Conservation (phyloP, 306 rosid species). For the Rosa multiflora region DNA sequence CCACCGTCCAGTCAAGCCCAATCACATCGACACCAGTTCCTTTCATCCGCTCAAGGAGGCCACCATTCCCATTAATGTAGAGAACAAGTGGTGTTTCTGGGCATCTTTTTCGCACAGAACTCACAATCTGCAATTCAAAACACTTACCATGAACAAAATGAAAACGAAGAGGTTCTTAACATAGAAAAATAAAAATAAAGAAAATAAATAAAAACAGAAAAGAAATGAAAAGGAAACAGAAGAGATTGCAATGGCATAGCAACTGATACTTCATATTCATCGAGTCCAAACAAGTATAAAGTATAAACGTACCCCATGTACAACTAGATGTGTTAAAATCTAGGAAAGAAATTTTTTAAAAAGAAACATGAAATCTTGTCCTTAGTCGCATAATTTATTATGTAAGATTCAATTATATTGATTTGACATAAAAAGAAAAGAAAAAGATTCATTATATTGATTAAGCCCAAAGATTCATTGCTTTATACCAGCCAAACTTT, state of each 20-base stretch:
- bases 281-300: neutral
- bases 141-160: constrained; percentile 1
- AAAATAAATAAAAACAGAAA: too few relatives aligned
- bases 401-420: neutral
- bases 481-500: neutral
- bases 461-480: neutral
- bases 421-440: too few relatives aligned
- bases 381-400: too few relatives aligned
- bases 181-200: too few relatives aligned
- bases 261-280: neutral
- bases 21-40: constrained; percentile 87
- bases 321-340: neutral
- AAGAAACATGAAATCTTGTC: neutral
- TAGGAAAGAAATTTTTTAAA: neutral
- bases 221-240: neutral
- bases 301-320: neutral
- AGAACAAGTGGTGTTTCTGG: constrained; percentile 85
- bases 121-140: constrained; percentile 66
- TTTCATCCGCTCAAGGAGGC: constrained; percentile 92
- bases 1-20: constrained; percentile 97
- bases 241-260: neutral
- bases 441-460: too few relatives aligned
- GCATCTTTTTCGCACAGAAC: constrained; percentile 60
- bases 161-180: constrained; percentile 3
- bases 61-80: constrained; percentile 95